These are phyloP conservation scores for Trichoderma sp. DNA, from an alignment of 2,329 filamentous ascomycete genomes.

Conservation along the genomic window DNA sequence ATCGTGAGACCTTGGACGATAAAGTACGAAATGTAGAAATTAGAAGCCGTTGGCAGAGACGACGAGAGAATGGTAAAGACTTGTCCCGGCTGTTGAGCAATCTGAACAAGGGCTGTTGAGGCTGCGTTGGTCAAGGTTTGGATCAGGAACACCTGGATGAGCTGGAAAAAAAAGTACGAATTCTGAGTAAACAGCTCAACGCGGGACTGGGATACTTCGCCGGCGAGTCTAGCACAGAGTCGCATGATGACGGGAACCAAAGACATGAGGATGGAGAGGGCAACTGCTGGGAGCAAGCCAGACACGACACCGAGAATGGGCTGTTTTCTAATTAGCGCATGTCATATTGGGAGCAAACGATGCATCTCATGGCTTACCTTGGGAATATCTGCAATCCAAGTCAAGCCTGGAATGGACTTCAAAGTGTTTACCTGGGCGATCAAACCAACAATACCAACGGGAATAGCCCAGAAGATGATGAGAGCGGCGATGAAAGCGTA, in stretches of 20 bases:
- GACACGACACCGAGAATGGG: conserved; percentile 76
- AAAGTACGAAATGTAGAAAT: conserved; percentile 92
- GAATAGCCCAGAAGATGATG: conserved; percentile 83
- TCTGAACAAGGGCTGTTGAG: conserved; percentile 63
- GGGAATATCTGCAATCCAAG: conserved; percentile 74
- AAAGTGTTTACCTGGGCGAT: conserved; percentile 82
- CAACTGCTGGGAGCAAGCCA: conserved; percentile 76
- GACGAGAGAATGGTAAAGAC: conserved; percentile 67
- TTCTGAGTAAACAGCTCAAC: conserved; percentile 91
- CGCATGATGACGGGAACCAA: conserved; percentile 70
- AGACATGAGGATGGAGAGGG: conserved; percentile 80
- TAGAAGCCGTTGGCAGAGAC: conserved; percentile 79
- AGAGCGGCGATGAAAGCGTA: conserved; percentile 68
- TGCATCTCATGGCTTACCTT: conserved; percentile 28
- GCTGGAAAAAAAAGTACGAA: conserved; percentile 86
- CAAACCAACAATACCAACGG: conserved; percentile 76
- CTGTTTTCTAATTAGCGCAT: conserved; percentile 25
- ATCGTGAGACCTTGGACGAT: conserved; percentile 80
- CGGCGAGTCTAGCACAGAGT: conserved; percentile 72
- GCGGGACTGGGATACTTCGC: conserved; percentile 74
- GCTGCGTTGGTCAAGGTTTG: conserved; percentile 81
- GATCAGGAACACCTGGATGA: conserved; percentile 92
- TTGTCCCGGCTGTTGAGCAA: conserved; percentile 61
- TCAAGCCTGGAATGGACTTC: conserved; percentile 65
- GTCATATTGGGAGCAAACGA: neutral